Evolutionary conservation across 768 basidiomycete genomes (phyloP).

Genomic region (Tricholoma furcatifolium): DNA sequence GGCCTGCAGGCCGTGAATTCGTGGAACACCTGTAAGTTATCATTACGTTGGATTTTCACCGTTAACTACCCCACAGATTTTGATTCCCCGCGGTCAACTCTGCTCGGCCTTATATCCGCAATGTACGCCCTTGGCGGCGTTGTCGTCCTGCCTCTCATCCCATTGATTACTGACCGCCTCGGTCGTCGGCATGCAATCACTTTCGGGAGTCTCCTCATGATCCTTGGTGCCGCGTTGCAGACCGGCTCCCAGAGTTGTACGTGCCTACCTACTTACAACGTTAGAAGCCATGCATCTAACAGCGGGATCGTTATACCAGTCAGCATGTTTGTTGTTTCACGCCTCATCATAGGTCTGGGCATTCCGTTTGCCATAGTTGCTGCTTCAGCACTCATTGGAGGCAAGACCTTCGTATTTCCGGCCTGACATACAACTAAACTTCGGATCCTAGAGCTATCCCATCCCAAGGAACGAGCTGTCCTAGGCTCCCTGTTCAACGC

Average conservation of each 20-base stretch:
- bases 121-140: conserved; percentile 62
- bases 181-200: conserved; percentile 52
- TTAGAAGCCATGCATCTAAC: not conserved
- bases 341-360: conserved; percentile 57
- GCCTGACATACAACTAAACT: too few species aligned
- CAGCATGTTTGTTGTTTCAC: conserved; percentile 57
- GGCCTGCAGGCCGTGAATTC: conserved; percentile 59
- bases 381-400: conserved; percentile 64
- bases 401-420: conserved; percentile 18
- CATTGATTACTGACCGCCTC: conserved; percentile 45
- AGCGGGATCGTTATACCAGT: conserved; percentile 28
- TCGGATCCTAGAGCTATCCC: conserved; percentile 47
- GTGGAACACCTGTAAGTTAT: conserved; percentile 49
- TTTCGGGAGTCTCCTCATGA: conserved; percentile 49
- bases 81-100: conserved; percentile 46
- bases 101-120: conserved; percentile 54
- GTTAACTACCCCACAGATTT: conserved; percentile 38
- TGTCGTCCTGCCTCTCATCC: conserved; percentile 50
- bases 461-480: conserved; percentile 67
- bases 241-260: conserved; percentile 48
- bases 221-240: conserved; percentile 45
- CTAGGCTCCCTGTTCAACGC: conserved; percentile 64
- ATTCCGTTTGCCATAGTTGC: conserved; percentile 64
- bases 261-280: conserved; percentile 9
- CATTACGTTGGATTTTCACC: not conserved